Conservation (phyloP, 2,329 filamentous ascomycete genomes). For the Microcyclosporella mali region DNA sequence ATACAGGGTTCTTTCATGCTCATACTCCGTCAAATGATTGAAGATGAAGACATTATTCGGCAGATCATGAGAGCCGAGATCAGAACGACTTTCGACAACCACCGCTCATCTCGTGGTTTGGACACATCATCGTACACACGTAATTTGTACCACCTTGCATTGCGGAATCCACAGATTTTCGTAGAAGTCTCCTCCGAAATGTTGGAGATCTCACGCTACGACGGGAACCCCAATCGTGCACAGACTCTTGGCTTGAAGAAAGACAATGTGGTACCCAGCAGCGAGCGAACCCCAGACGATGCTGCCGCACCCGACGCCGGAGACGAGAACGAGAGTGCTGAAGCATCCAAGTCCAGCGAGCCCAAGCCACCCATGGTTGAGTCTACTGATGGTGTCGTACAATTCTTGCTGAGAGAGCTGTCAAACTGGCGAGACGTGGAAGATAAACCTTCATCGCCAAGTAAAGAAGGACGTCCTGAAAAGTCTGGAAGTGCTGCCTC, state of each 20-base stretch:
- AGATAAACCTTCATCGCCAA: conserved; percentile 60
- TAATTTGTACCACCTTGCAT: conserved; percentile 68
- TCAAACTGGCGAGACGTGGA: conserved; percentile 89
- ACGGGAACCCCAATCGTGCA: conserved; percentile 45
- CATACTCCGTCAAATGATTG: conserved; percentile 83
- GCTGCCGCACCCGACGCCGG: not conserved
- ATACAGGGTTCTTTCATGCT: conserved; percentile 73
- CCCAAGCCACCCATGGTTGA: conserved; percentile 79
- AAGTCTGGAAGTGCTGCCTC: conserved; percentile 30
- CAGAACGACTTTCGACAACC: conserved; percentile 60
- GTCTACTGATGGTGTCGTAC: conserved; percentile 88
- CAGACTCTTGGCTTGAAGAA: conserved; percentile 51
- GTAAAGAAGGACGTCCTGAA: conserved; percentile 39
- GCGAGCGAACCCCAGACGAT: conserved; percentile 4
- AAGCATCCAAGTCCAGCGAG: conserved; percentile 57
- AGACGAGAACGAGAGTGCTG: conserved; percentile 17
- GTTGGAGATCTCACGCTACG: conserved; percentile 63
- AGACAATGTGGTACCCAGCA: conserved; percentile 23
- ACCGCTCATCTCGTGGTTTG: conserved; percentile 41
- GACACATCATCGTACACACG: conserved; percentile 71
- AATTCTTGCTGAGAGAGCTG: conserved; percentile 88
- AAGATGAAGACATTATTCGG: conserved; percentile 84
- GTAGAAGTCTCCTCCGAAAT: conserved; percentile 82
- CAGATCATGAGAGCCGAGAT: conserved; percentile 92
- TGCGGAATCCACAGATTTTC: conserved; percentile 79